Percentiles rank a stretch among this genome's conserved stretches.
These are phyloP conservation scores for Cystobasidium onofrii DNA, from an alignment of 768 basidiomycete species.

Conservation along the genomic window DNA sequence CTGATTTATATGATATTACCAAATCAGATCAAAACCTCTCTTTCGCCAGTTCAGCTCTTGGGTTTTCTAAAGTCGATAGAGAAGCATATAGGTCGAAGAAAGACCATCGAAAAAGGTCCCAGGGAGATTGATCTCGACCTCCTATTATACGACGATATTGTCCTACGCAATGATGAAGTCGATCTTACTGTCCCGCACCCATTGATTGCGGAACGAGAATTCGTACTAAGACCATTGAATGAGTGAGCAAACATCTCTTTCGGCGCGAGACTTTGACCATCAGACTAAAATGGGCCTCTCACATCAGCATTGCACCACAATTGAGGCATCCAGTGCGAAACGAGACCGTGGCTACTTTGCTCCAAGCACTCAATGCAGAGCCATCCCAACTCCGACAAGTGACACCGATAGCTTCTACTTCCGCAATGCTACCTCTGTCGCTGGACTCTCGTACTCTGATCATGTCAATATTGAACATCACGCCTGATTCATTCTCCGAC, in stretches of 20 bases:
- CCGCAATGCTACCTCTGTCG: constrained; percentile 7
- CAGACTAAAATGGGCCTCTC: too few species aligned
- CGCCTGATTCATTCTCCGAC: constrained; percentile 95
- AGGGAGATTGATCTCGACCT: constrained; percentile 84
- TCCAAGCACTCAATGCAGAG: constrained; percentile 34
- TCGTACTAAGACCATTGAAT: constrained; percentile 74
- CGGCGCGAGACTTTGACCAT: too few species aligned
- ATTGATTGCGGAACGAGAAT: constrained; percentile 72
- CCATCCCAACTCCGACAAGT: constrained; percentile 59
- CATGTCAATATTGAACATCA: constrained; percentile 88
- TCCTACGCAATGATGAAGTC: constrained; percentile 52
- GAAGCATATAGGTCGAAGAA: constrained; percentile 62
- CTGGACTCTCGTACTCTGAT: constrained; percentile 46
- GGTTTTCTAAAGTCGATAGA: constrained; percentile 66
- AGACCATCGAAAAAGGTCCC: constrained; percentile 74
- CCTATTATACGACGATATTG: constrained; percentile 64
- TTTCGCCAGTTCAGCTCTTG: constrained; percentile 58
- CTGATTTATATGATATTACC: too few species aligned
- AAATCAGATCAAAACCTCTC: constrained; percentile 65
- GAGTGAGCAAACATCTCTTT: constrained; percentile 58
- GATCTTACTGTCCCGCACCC: constrained; percentile 74
- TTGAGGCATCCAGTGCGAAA: constrained; percentile 59
- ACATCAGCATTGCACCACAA: constrained; percentile 70
- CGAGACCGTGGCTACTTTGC: constrained; percentile 48
- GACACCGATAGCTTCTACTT: constrained; percentile 62